Evolutionary conservation across 1,139 yeast genomes (phyloP).

Genomic region (Yamadazyma kanchanaburiensis): DNA sequence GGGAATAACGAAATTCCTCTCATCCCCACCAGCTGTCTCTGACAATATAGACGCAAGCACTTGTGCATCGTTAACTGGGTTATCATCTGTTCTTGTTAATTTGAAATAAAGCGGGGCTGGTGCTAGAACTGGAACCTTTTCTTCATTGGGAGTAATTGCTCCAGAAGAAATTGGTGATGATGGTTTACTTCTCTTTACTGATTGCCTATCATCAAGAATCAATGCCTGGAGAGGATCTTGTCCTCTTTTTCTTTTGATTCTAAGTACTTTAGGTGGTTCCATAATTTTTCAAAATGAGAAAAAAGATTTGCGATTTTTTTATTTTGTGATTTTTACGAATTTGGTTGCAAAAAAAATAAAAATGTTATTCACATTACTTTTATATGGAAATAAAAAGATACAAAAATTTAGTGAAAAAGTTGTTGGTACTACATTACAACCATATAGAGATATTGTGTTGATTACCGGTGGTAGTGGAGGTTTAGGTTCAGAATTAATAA

Average conservation of each 20-base stretch:
- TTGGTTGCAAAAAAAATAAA: constrained; percentile 1
- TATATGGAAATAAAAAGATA: constrained; percentile 24
- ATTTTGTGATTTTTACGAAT: not conserved
- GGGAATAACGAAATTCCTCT: constrained; percentile 34
- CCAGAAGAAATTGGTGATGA: constrained; percentile 30
- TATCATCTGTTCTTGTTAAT: constrained; percentile 63
- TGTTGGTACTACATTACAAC: constrained; percentile 52
- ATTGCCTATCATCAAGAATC: constrained; percentile 36
- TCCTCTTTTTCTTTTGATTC: constrained; percentile 80
- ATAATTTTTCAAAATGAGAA: constrained; percentile 3
- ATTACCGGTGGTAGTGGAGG: constrained; percentile 85
- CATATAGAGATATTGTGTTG: constrained; percentile 55
- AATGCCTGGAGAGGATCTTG: constrained; percentile 88
- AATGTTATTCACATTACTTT: constrained; percentile 9
- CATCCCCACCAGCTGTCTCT: constrained; percentile 9
- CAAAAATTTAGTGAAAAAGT: constrained; percentile 30
- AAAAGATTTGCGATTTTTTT: not conserved
- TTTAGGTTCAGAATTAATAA: constrained; percentile 66
- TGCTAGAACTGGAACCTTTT: too few species aligned
- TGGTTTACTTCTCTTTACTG: constrained; percentile 44
- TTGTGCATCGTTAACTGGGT: constrained; percentile 7
- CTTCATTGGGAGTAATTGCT: constrained; percentile 13
- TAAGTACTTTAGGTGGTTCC: constrained; percentile 62
- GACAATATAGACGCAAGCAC: constrained; percentile 10
- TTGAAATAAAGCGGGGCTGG: constrained; percentile 44